phyloP scores from a whole-genome alignment of 2,329 filamentous ascomycete genomes.

The Alternaria sp. region DNA sequence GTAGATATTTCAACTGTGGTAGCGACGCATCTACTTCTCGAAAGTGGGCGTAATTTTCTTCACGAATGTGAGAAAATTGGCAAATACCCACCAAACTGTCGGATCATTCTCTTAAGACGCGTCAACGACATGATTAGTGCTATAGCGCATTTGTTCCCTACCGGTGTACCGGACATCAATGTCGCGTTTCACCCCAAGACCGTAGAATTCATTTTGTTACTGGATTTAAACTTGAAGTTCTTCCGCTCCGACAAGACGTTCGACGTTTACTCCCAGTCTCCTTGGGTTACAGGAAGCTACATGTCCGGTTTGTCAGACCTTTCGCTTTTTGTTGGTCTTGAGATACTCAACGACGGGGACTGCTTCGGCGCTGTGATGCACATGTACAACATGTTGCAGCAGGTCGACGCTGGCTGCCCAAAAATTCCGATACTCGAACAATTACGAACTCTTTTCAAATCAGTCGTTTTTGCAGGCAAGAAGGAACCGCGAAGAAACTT shows the following conservation, averaged over 20 bases:
- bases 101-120: background rate
- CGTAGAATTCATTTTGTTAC: too few relatives aligned
- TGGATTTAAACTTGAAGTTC: background rate
- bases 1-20: too few relatives aligned
- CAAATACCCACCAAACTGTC: background rate
- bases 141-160: too few relatives aligned
- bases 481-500: background rate
- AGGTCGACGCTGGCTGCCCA: background rate
- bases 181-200: too few relatives aligned
- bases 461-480: background rate
- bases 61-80: background rate
- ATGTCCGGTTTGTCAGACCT: background rate
- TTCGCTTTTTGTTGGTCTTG: background rate
- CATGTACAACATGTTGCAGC: background rate
- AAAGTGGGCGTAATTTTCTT: background rate
- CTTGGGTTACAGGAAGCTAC: background rate
- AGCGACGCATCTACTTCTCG: background rate
- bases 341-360: background rate
- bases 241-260: background rate
- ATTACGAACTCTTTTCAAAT: too few relatives aligned
- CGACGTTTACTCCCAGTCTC: background rate
- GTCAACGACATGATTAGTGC: background rate
- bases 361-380: background rate
- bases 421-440: background rate
- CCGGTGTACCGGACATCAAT: too few relatives aligned